Evolutionary conservation across 768 basidiomycete genomes (phyloP).

Genomic region (Phallus indusiatus): DNA sequence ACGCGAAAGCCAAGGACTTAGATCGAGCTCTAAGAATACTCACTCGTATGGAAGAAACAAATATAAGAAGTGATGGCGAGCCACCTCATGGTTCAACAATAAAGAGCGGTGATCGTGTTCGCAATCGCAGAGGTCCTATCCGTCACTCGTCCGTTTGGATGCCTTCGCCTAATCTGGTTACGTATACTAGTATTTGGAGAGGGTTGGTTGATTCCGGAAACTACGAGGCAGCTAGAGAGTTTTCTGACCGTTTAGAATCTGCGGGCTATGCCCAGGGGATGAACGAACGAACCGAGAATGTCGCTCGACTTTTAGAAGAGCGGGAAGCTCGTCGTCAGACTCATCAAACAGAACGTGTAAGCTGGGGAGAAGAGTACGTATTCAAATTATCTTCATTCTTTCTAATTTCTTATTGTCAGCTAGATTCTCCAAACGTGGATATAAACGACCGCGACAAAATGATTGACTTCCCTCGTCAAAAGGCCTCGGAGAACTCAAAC

Average conservation of each 20-base stretch:
- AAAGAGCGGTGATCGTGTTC: not conserved
- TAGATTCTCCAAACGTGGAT: not conserved
- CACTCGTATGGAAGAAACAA: not conserved
- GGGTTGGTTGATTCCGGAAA: conserved; percentile 1
- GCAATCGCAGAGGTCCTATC: not conserved
- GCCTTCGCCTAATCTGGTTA: conserved; percentile 5
- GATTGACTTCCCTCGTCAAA: no score
- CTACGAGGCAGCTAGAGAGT: not conserved
- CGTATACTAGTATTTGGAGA: conserved; percentile 6
- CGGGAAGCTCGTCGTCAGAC: not conserved
- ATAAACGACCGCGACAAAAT: not conserved
- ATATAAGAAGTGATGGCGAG: not conserved
- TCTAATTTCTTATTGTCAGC: not conserved
- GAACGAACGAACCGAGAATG: conserved; percentile 1
- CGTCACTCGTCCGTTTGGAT: not conserved
- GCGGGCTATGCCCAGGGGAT: conserved; percentile 1
- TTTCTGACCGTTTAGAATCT: not conserved
- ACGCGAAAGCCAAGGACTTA: not conserved
- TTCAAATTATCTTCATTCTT: not conserved
- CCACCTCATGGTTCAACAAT: not conserved
- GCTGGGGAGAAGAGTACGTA: not conserved
- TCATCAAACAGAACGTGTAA: not conserved
- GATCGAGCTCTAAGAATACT: not conserved
- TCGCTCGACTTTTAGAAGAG: not conserved
- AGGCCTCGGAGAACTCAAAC: no score